Evolutionary conservation across 2,329 filamentous ascomycete species (phyloP), one percentile per base, ranked within the genome.

Genomic region (Aspergillus costaricaensis): DNA sequence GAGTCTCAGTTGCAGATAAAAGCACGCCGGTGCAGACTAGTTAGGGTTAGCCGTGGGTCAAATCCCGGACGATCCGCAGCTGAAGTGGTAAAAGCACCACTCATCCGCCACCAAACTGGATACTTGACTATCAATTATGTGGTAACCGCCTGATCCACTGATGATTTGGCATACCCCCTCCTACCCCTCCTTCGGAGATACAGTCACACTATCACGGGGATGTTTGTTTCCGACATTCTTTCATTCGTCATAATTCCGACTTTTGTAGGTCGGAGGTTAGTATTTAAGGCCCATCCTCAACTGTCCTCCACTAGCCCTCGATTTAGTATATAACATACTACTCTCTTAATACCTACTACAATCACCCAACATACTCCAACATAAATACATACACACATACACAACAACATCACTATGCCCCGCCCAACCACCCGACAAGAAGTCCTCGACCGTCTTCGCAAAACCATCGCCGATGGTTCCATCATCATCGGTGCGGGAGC

Each of bases 401-500:
- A 21, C 23, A 12, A 6, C 1, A 12, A 30, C 3, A 30, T 1
- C 14, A 72, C 53, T 17, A 88, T 88, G 85, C 74, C 81, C 12
- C 84, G 85, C n/a, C 85, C 84, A 38, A 85, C 81, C 41, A 78
- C 83, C 57, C 80, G 87, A 49, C 72, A 79, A 30, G 79, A 86
- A 61, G 85, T 90, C 56, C 80, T 90, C 8, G 69, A 73, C 15
- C 76, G 76, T 43, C 83, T 91, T 30, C 80, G 81, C 48, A 74
- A 80, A 19, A 81, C 84, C 58, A 82, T 89, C 58, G 74, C 79
- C 27, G 76, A 82, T 61, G 84, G 83, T 36, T 82, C 82, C 48
- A 80, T 85, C 57, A 86, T 91, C 52, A 82, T 91, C 48, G 88
- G 88, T n/a, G 88, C 87, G 0, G 88, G 88, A 10, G 88, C 88